These are phyloP conservation scores for Bjerkandera adusta DNA, from an alignment of 1,284 basidiomycete genomes.

Conservation along the genomic window DNA sequence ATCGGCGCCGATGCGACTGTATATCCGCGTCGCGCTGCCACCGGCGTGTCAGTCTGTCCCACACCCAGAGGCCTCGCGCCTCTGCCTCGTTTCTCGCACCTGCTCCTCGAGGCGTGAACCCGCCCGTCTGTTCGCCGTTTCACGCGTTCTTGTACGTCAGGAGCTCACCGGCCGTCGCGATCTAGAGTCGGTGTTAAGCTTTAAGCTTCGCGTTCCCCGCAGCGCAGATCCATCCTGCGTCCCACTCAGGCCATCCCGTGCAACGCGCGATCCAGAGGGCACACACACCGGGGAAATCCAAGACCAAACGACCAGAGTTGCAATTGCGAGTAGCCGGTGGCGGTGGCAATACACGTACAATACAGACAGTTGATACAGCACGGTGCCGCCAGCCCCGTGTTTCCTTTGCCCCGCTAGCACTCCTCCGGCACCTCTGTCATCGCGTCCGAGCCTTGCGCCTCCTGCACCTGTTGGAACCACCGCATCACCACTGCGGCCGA, in stretches of 20 bases:
- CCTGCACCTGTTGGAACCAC: slow-evolving; percentile 7
- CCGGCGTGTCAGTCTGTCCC: no score
- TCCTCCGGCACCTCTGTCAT: neutral
- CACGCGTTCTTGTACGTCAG: neutral
- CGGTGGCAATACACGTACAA: no score
- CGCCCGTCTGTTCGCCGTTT: neutral
- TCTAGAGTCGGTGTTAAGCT: neutral
- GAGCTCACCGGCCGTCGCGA: neutral
- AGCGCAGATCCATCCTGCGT: neutral
- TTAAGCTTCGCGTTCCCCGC: neutral
- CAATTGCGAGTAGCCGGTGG: no score
- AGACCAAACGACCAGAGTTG: no score
- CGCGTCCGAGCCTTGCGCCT: neutral
- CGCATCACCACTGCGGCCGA: slow-evolving; percentile 6
- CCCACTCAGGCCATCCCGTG: neutral
- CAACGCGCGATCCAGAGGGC: neutral
- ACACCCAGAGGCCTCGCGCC: no score
- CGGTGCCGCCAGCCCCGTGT: neutral
- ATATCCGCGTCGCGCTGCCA: no score
- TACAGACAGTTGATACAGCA: neutral
- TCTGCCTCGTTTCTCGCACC: no score
- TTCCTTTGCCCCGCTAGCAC: neutral
- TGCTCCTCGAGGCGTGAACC: no score
- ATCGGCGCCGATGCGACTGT: no score
- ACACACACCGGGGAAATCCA: neutral